Evolutionary conservation across 1,139 yeast genomes (phyloP).

Genomic region (Kodamaea ohmeri): DNA sequence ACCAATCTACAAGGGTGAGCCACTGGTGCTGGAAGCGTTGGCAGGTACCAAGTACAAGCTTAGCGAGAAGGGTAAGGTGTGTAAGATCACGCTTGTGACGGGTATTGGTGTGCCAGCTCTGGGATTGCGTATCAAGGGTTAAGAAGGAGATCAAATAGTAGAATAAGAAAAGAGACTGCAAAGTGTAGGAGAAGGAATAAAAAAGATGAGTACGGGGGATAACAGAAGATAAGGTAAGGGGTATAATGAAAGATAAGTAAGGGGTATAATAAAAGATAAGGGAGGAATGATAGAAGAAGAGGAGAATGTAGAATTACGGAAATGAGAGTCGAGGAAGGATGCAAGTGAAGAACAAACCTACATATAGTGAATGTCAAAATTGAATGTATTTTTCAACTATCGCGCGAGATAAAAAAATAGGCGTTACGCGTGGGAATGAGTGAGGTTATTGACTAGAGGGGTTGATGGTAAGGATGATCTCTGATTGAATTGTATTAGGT

Average conservation of each 20-base stretch:
- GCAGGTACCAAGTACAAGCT: constrained; percentile 87
- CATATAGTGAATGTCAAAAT: no score
- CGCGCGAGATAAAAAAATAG: no score
- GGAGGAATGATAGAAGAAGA: no score
- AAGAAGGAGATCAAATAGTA: constrained; percentile 2
- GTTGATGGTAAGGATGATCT: no score
- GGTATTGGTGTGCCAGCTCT: constrained; percentile 94
- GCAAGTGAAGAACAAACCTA: no score
- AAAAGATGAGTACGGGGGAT: not conserved
- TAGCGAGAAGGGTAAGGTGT: constrained; percentile 72
- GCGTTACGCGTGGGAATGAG: not conserved
- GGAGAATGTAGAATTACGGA: no score
- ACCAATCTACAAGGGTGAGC: constrained; percentile 81
- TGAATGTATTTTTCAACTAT: no score
- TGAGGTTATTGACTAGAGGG: not conserved
- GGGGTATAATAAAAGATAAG: no score
- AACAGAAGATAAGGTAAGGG: not conserved
- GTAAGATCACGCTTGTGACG: constrained; percentile 74
- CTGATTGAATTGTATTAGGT: not conserved
- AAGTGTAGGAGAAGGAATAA: not conserved
- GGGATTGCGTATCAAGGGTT: constrained; percentile 64
- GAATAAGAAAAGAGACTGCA: not conserved
- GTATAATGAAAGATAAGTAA: not conserved
- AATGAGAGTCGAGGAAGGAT: no score
- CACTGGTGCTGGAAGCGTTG: constrained; percentile 73